A percentile compares a stretch with the other conserved stretches of the same genome.
These are phyloP conservation scores for Paracorniculantispora psalliotae DNA, from an alignment of 2,329 filamentous ascomycete genomes.

Conservation along the genomic window DNA sequence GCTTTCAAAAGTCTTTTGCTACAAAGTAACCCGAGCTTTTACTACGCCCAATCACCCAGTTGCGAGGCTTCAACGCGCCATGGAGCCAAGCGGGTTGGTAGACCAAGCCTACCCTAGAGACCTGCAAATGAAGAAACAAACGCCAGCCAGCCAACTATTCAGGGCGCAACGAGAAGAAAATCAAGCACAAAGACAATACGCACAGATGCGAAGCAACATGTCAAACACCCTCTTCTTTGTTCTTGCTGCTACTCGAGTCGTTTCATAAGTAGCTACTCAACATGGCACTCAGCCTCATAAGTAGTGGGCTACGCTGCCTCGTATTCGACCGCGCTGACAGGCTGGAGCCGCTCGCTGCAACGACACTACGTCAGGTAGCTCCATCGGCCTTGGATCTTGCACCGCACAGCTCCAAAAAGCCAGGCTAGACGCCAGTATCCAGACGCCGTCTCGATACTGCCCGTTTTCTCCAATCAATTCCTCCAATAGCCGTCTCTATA, in stretches of 20 bases:
- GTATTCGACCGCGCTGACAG: background rate
- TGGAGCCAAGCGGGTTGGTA: no score
- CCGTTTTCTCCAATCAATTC: background rate
- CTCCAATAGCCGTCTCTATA: background rate
- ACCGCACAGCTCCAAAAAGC: conserved; percentile 1
- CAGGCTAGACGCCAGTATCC: background rate
- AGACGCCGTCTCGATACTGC: background rate
- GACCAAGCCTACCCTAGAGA: no score
- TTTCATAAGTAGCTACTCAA: background rate
- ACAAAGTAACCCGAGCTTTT: no score
- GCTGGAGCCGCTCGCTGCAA: background rate
- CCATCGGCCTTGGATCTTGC: background rate
- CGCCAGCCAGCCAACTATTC: no score
- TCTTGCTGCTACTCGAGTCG: background rate
- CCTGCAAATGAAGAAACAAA: no score
- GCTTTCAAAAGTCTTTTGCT: no score
- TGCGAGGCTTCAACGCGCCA: no score
- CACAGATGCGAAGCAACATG: background rate
- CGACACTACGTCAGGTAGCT: conserved; percentile 9
- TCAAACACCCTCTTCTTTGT: background rate
- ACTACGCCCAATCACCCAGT: no score
- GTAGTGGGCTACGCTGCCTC: background rate
- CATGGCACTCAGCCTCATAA: background rate
- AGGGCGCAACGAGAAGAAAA: no score
- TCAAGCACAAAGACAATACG: no score